Conservation (phyloP, 768 basidiomycete genomes). For the Pulveroboletus sp. region DNA sequence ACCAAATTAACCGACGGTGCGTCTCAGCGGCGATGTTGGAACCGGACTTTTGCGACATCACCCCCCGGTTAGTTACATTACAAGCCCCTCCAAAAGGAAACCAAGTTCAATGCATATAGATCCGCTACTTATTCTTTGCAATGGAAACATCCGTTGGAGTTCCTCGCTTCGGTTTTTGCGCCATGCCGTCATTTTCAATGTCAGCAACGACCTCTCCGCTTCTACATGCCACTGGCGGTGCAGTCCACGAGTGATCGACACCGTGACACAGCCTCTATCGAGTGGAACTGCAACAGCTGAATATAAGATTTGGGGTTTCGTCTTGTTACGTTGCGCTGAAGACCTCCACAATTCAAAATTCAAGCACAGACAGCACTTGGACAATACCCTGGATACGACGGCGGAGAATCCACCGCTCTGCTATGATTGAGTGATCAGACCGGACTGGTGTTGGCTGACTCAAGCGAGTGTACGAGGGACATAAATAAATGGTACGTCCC, state of each 20-base stretch:
- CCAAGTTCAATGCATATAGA: background rate
- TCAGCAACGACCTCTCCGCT: background rate
- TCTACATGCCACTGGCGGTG: background rate
- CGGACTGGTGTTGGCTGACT: background rate
- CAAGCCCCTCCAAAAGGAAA: background rate
- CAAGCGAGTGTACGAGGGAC: background rate
- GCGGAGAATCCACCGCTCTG: too few relatives aligned
- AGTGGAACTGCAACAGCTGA: background rate
- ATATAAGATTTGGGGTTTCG: background rate
- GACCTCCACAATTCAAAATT: too few relatives aligned
- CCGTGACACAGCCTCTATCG: background rate
- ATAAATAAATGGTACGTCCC: slow-evolving; percentile 6
- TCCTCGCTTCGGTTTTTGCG: background rate
- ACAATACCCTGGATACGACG: slow-evolving; percentile 4
- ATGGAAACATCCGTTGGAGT: background rate
- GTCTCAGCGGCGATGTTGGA: background rate
- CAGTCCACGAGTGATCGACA: background rate
- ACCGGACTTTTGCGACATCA: background rate
- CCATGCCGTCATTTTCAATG: background rate
- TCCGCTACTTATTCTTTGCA: background rate
- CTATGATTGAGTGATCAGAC: too few relatives aligned
- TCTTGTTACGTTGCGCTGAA: too few relatives aligned
- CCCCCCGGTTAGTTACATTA: slow-evolving; percentile 3
- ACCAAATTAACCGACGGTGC: background rate
- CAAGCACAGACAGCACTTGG: too few relatives aligned